Evolutionary conservation across 768 basidiomycete genomes (phyloP), one percentile per base, ranked within the genome.

Genomic region (Glaciozyma antarctica): DNA sequence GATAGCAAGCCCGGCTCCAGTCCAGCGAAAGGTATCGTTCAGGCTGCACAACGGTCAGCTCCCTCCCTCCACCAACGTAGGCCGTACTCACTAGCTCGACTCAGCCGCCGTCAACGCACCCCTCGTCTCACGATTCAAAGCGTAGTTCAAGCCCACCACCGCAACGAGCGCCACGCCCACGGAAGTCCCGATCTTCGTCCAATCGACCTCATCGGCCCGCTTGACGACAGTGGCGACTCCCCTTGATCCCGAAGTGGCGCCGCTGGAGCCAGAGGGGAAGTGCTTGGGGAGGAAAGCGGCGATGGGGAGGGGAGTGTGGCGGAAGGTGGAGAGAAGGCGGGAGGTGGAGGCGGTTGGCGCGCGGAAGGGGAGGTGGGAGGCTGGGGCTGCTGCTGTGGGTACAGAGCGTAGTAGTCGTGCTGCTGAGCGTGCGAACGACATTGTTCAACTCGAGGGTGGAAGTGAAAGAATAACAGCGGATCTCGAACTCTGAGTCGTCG

Each of bases 1-100:
- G 44, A 90, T 76, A 3, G 79, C 79, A 30, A 93, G 82, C 1
- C 90, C 90, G 55, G 81, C 86, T 16, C 86, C 90, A 9, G 89
- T 88, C 72, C 90, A 92, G 73, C 83, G 84, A 81, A 72, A 72
- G 13, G 73, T 72, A 15, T 44, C 16, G 44, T 71, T 60, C 30
- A 60, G 15, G 28, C 43, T 41, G 56, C 3, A 28, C 21, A 22
- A 9, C 19, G 1, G n/a, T 41, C 43, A 44, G 17, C 43, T 45
- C 38, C 13, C 88, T 88, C 72, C 91, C 90, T 73, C 83, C 80
- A 65, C 68, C 24, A 24, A 32, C 65, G 44, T 43, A 67, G 24
- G 44, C 10, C 58, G 61, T 55, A 72, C 41, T 57, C 26, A 58
- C 57, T 44, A 58, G 57, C 24, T 30, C n/a, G 63, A 54, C 57